These are phyloP conservation scores for Eucalyptus pauciflora DNA, from an alignment of 345 rosid genomes.

Conservation along the genomic window DNA sequence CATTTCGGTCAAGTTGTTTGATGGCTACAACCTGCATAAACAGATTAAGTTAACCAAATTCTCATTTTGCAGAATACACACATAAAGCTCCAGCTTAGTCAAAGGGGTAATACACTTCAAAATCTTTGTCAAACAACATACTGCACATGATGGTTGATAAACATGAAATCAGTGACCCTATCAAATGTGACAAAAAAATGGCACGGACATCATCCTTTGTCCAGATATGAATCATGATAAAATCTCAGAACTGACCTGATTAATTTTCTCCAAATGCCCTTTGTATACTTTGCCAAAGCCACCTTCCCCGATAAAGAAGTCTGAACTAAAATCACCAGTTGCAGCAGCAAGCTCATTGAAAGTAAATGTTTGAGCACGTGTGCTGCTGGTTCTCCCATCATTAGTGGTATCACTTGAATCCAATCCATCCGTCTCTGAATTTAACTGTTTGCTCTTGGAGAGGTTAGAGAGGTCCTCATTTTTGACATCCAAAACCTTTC, in stretches of 20 bases:
- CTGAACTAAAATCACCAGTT: conserved; percentile 47
- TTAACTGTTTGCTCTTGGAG: conserved; percentile 27
- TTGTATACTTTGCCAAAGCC: conserved; percentile 85
- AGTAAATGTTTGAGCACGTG: conserved; percentile 38
- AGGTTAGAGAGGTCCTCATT: conserved; percentile 11
- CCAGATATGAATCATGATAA: neutral
- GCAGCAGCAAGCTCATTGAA: conserved; percentile 52
- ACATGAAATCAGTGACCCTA: neutral
- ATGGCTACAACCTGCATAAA: conserved; percentile 65
- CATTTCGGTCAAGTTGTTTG: conserved; percentile 83
- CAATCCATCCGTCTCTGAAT: conserved; percentile 32
- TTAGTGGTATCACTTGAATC: conserved; percentile 26
- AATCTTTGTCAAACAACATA: neutral
- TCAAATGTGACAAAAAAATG: neutral
- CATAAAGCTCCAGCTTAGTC: neutral
- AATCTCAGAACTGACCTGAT: conserved; percentile 28
- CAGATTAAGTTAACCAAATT: neutral
- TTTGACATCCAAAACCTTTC: neutral
- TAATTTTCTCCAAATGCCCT: conserved; percentile 35
- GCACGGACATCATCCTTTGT: neutral
- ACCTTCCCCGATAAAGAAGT: conserved; percentile 78
- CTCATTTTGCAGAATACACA: neutral
- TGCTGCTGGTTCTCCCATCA: conserved; percentile 12
- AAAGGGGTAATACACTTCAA: too few species aligned
- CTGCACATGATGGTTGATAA: neutral